Evolutionary conservation across 2,329 filamentous ascomycete genomes (phyloP), one percentile per base, ranked within the genome.

Genomic region (Nemania sp.): DNA sequence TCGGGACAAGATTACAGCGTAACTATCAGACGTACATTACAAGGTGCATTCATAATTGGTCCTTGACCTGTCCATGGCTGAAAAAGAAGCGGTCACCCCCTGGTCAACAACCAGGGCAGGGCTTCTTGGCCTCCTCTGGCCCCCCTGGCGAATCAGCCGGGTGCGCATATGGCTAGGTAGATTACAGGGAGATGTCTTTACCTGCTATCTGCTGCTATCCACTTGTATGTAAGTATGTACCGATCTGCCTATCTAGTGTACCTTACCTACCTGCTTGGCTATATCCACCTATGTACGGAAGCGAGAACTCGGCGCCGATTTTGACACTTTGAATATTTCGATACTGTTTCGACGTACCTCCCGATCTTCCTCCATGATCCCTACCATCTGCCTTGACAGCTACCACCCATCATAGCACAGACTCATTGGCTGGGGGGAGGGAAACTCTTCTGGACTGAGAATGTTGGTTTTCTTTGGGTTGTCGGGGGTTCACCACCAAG

Each of bases 401-500:
- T 39, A 42, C 18, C 40, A 42, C 32, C 34, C 34, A 9, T 51
- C 37, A 42, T 40, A 54, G 37, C 46, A 51, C 18, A 15, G 21
- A 20, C 9, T 45, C 37, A 51, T 40, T 29, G 13, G 25, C 18
- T 11, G 34, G 34, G 54, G 20, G 40, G 34, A 25, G 54, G 20
- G 34, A 45, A 20, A 47, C 50, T 18, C 34, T 29, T 47, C 5
- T 7, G 39, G 25, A 17, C 29, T 43, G 48, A 56, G 52, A 45
- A 53, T 59, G 60, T 35, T 53, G 51, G 52, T 49, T 59, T 40
- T 56, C 56, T 49, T 55, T 51, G 60, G 52, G 60, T 51, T 59
- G 40, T 43, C 42, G 42, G 52, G 56, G 47, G 47, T 52, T 46
- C 21, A 55, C 47, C 20, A 37, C 52, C 17, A 39, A 51, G 56